These are phyloP conservation scores for Quercus tomentella DNA, from an alignment of 331 rosid species.

Conservation along the genomic window DNA sequence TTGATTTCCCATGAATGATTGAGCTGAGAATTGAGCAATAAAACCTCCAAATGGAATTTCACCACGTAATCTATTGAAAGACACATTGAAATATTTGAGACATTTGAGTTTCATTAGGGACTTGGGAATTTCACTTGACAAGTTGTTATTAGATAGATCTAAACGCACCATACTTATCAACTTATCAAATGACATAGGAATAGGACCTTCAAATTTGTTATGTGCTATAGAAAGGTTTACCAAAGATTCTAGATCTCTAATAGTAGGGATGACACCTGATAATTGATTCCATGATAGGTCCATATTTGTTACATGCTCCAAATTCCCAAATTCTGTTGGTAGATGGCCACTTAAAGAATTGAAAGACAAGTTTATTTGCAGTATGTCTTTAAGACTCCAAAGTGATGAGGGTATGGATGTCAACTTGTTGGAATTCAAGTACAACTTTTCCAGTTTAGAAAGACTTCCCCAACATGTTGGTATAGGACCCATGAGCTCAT, in stretches of 20 bases:
- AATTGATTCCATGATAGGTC: constrained; percentile 12
- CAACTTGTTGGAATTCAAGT: background rate
- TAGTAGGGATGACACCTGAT: constrained; percentile 14
- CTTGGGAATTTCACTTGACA: too few relatives aligned
- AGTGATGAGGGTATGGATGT: background rate
- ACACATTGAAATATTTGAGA: too few relatives aligned
- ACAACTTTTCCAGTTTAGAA: background rate
- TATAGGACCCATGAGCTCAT: constrained; percentile 16
- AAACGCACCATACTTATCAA: background rate
- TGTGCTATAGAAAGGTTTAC: constrained; percentile 9
- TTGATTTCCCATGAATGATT: too few relatives aligned
- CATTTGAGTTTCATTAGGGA: too few relatives aligned
- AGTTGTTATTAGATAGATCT: constrained; percentile 19
- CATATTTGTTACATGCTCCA: background rate
- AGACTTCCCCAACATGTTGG: constrained; percentile 18
- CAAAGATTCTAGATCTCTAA: constrained; percentile 8
- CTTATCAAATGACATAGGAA: constrained; percentile 18
- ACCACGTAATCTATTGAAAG: too few relatives aligned
- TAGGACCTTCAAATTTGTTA: constrained; percentile 22
- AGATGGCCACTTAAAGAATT: constrained; percentile 22
- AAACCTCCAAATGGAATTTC: too few relatives aligned
- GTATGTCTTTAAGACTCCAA: background rate
- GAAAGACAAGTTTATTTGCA: constrained; percentile 2
- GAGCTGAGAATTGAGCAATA: too few relatives aligned
- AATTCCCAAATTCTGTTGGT: background rate